These are phyloP conservation scores for Pseudopithomyces maydicus DNA, from an alignment of 2,329 filamentous ascomycete species.

Conservation along the genomic window DNA sequence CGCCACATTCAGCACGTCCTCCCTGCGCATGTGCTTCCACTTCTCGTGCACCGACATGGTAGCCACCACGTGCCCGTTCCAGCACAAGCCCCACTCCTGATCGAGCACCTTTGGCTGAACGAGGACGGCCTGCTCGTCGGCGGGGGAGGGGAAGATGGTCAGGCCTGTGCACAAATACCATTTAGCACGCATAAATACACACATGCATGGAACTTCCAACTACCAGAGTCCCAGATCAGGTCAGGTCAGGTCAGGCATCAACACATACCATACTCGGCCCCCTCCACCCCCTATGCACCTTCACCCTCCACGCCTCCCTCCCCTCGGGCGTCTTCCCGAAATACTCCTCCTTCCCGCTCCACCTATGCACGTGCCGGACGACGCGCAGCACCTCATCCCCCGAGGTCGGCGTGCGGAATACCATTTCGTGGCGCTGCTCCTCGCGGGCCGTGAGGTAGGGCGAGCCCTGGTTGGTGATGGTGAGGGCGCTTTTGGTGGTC, in stretches of 20 bases:
- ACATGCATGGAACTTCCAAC: neutral
- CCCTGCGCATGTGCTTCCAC: constrained; percentile 12
- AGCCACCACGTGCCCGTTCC: constrained; percentile 16
- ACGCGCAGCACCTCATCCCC: constrained; percentile 22
- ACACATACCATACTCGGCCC: constrained; percentile 21
- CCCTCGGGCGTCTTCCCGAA: constrained; percentile 19
- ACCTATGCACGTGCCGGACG: constrained; percentile 14
- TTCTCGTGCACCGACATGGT: constrained; percentile 14
- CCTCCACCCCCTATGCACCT: constrained; percentile 12
- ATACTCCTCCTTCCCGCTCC: constrained; percentile 17
- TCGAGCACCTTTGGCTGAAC: constrained; percentile 20
- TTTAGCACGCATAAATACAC: neutral
- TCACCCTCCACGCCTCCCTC: constrained; percentile 18
- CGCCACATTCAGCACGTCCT: constrained; percentile 20
- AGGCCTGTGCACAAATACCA: constrained; percentile 5
- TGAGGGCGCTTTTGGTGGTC: constrained; percentile 6
- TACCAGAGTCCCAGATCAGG: too few species aligned
- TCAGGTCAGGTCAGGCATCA: too few species aligned
- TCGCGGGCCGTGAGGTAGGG: constrained; percentile 20
- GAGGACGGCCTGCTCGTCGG: neutral
- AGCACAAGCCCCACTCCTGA: constrained; percentile 22
- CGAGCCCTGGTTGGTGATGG: constrained; percentile 11
- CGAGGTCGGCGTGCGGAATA: constrained; percentile 16
- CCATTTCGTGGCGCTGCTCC: constrained; percentile 11
- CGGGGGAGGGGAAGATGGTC: constrained; percentile 9